A percentile compares a stretch with the other conserved stretches of the same genome.
Evolutionary conservation across 1,284 basidiomycete species (phyloP).

Genomic region (Filobasidium uniguttulatum): DNA sequence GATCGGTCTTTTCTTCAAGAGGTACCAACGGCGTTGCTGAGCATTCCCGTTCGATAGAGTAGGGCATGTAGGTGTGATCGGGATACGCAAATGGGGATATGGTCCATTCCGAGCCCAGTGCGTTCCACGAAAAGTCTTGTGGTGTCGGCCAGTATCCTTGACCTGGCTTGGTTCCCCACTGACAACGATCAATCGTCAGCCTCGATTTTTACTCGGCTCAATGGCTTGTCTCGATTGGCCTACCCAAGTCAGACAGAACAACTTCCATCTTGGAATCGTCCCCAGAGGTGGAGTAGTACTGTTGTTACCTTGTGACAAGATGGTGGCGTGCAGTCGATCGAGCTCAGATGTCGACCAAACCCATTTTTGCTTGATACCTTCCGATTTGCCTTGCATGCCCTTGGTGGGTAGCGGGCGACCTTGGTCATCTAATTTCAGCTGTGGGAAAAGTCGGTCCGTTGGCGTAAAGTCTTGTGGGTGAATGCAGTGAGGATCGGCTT

Average conservation of each 20-base stretch:
- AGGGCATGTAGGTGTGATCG: slow-evolving; percentile 22
- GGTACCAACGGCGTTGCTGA: slow-evolving; percentile 18
- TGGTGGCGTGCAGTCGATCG: neutral
- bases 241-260: neutral
- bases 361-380: neutral
- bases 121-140: neutral
- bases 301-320: neutral
- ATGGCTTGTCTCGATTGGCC: too few relatives aligned
- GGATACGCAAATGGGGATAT: slow-evolving; percentile 22
- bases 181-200: neutral
- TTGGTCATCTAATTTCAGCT: neutral
- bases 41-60: slow-evolving; percentile 28
- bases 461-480: neutral
- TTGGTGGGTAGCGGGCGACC: neutral
- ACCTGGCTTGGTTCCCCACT: neutral
- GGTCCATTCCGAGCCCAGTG: neutral
- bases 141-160: slow-evolving; percentile 1
- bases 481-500: neutral
- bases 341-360: neutral
- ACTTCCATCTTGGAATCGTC: neutral
- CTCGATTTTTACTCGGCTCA: too few relatives aligned
- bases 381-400: neutral
- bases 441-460: neutral
- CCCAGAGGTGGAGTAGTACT: neutral
- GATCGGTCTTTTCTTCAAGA: slow-evolving; percentile 19